Evolutionary conservation across 2,329 filamentous ascomycete species (phyloP).

Genomic region (Tolypocladium paradoxum): DNA sequence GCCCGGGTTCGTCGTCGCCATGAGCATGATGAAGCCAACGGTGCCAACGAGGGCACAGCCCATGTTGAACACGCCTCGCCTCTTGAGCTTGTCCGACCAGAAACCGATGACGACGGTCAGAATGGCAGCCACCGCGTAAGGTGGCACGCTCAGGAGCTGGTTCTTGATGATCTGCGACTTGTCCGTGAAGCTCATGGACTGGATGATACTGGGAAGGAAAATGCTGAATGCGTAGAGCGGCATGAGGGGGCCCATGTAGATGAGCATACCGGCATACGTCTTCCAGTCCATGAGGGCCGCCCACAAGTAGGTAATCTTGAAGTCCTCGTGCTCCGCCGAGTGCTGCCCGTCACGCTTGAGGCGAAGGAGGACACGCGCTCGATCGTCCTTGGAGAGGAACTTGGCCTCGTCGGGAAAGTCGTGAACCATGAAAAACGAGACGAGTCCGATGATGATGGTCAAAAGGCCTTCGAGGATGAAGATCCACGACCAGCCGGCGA

Average conservation of each 20-base stretch:
- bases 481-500: conserved; percentile 53
- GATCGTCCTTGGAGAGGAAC: conserved; percentile 62
- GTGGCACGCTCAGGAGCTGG: conserved; percentile 36
- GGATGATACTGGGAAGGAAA: conserved; percentile 72
- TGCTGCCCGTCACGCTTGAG: conserved; percentile 62
- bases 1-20: conserved; percentile 49
- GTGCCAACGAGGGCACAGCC: conserved; percentile 58
- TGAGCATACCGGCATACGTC: conserved; percentile 62
- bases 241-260: conserved; percentile 69
- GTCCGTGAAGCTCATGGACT: conserved; percentile 31
- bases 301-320: conserved; percentile 63
- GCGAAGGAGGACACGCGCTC: conserved; percentile 59
- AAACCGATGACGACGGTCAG: conserved; percentile 39
- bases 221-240: conserved; percentile 66
- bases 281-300: conserved; percentile 72
- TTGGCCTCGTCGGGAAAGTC: conserved; percentile 70
- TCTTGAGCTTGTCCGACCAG: conserved; percentile 61
- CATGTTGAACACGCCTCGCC: conserved; percentile 75
- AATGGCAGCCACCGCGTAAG: conserved; percentile 26
- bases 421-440: conserved; percentile 68
- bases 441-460: conserved; percentile 57
- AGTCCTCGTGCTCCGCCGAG: conserved; percentile 64
- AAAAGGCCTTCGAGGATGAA: conserved; percentile 61
- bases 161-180: conserved; percentile 22
- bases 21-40: conserved; percentile 68